These are phyloP conservation scores for Hevea brasiliensis DNA, from an alignment of 345 rosid genomes.

Conservation along the genomic window DNA sequence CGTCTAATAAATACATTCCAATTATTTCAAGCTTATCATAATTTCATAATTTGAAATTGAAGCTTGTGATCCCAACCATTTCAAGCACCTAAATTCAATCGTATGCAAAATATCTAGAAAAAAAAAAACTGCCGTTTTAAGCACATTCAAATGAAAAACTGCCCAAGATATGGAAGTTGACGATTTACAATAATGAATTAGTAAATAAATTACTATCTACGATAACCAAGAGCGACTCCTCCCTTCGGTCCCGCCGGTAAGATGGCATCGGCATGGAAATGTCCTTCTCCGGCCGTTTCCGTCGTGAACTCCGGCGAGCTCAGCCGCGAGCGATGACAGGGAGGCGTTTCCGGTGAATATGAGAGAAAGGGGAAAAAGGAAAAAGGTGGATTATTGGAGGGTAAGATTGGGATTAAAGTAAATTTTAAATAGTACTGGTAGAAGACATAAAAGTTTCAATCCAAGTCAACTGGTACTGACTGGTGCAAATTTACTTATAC, in stretches of 20 bases:
- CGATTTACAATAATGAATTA: neutral
- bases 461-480: neutral
- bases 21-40: neutral
- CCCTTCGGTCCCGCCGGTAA: conserved; percentile 42
- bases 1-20: neutral
- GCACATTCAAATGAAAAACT: neutral
- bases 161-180: neutral
- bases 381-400: conserved; percentile 8
- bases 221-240: conserved; percentile 44
- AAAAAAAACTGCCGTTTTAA: too few species aligned
- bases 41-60: neutral
- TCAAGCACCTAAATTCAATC: too few species aligned
- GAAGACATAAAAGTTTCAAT: neutral
- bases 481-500: neutral
- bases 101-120: too few species aligned
- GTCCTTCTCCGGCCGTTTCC: conserved; percentile 1
- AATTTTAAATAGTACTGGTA: neutral
- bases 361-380: conserved; percentile 1
- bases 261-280: conserved; percentile 39
- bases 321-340: neutral
- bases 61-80: neutral
- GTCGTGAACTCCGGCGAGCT: conserved; percentile 19
- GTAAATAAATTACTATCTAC: conserved; percentile 36
- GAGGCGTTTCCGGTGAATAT: neutral
- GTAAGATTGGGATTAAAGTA: conserved; percentile 10